These are phyloP conservation scores for Rosa lucieae DNA, from an alignment of 306 rosid species.

Conservation along the genomic window DNA sequence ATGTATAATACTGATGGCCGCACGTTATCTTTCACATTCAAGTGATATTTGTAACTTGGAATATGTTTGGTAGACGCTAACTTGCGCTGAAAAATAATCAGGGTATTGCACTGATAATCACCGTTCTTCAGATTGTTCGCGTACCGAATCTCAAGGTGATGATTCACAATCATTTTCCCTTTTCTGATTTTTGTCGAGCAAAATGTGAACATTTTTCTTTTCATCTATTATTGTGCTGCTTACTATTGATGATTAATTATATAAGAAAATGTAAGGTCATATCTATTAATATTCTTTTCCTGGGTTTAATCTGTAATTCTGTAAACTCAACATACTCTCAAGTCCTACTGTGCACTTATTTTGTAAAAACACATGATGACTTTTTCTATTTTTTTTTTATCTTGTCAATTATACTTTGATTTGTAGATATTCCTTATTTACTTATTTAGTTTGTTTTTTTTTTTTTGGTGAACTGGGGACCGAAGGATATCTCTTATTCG, in stretches of 20 bases:
- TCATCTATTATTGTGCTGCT: neutral
- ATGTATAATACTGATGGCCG: neutral
- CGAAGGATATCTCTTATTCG: too few species aligned
- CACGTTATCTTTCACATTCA: neutral
- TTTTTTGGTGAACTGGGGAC: too few species aligned
- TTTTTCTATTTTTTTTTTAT: too few species aligned
- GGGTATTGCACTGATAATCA: slow-evolving; percentile 91
- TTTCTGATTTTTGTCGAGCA: slow-evolving; percentile 7
- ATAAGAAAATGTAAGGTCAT: neutral
- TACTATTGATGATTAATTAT: neutral
- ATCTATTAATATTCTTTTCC: neutral
- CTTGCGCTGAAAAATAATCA: slow-evolving; percentile 25
- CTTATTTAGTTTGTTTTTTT: too few species aligned
- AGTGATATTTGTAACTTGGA: neutral
- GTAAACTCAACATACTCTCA: too few species aligned
- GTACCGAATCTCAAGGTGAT: slow-evolving; percentile 98
- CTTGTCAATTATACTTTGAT: too few species aligned
- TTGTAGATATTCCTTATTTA: too few species aligned
- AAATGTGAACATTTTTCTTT: neutral
- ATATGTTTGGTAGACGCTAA: slow-evolving; percentile 16
- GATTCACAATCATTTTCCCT: neutral
- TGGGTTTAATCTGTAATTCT: neutral
- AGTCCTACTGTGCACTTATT: too few species aligned
- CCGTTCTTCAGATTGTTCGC: slow-evolving; percentile 97
- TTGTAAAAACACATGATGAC: too few species aligned